These are phyloP conservation scores for Pyrus bretschneideri DNA, from an alignment of 306 rosid genomes.

Conservation along the genomic window DNA sequence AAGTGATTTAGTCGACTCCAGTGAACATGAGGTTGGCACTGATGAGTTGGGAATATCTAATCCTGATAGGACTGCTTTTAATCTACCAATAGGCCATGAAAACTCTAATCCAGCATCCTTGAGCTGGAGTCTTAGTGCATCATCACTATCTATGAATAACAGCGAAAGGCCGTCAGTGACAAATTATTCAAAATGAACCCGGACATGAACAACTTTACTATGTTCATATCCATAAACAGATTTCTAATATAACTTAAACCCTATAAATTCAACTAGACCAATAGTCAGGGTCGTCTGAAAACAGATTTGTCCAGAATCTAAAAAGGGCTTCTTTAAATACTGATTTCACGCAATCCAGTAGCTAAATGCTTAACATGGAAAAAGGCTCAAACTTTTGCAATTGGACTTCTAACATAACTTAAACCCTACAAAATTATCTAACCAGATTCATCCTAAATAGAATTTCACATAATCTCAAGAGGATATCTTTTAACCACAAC, in stretches of 20 bases:
- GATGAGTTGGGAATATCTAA: conserved; percentile 29
- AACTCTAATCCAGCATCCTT: conserved; percentile 67
- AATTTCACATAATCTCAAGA: neutral
- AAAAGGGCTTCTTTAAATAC: neutral
- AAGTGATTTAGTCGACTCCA: conserved; percentile 49
- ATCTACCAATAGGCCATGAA: conserved; percentile 65
- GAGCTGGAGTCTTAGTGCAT: conserved; percentile 50
- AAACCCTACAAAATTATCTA: neutral
- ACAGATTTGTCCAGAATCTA: neutral
- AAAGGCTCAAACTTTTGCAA: neutral
- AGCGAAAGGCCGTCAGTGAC: neutral
- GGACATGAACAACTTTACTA: neutral
- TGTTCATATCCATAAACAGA: neutral
- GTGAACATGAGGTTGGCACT: conserved; percentile 52
- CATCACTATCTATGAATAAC: conserved; percentile 44
- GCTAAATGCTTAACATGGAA: neutral
- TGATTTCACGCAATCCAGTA: neutral
- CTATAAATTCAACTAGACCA: neutral
- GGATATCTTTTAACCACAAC: neutral
- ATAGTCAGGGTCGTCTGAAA: neutral
- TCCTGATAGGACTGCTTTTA: conserved; percentile 45
- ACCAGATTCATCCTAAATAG: neutral
- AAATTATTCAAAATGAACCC: neutral
- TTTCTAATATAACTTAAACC: neutral
- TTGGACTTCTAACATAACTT: neutral